Conservation (phyloP, 2,329 filamentous ascomycete genomes). For the Tothia fuscella region DNA sequence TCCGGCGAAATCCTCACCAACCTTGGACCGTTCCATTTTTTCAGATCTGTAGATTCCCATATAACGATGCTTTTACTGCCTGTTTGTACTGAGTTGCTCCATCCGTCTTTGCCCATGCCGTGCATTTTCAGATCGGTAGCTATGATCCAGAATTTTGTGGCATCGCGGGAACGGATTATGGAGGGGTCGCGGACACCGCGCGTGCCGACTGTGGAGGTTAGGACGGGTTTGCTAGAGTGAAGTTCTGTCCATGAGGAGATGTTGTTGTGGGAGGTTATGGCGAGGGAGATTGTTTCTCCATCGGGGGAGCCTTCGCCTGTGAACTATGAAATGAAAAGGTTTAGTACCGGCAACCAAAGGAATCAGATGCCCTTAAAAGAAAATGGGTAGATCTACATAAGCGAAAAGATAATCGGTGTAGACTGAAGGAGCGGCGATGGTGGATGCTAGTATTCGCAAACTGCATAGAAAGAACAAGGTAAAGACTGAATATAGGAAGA, state of each 20-base stretch:
- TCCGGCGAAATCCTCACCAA: slow-evolving; percentile 2
- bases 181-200: slow-evolving; percentile 1
- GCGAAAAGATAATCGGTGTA: slow-evolving; percentile 3
- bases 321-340: too few relatives aligned
- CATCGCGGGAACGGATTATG: slow-evolving; percentile 5
- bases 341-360: too few relatives aligned
- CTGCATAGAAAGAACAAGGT: not conserved
- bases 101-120: not conserved
- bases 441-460: not conserved
- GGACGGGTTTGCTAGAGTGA: not conserved
- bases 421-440: not conserved
- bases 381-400: slow-evolving; percentile 1
- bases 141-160: slow-evolving; percentile 6
- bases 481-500: not conserved
- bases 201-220: slow-evolving; percentile 6
- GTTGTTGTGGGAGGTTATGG: slow-evolving; percentile 3
- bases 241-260: not conserved
- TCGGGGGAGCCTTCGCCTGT: slow-evolving; percentile 3
- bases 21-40: not conserved
- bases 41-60: slow-evolving; percentile 6
- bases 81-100: not conserved
- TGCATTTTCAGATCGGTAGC: slow-evolving; percentile 10
- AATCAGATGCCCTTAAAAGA: too few relatives aligned
- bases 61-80: slow-evolving; percentile 4
- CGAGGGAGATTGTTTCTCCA: slow-evolving; percentile 5